phyloP scores from a whole-genome alignment of 177 flowering plant genomes.

The Vitis hybrid region DNA sequence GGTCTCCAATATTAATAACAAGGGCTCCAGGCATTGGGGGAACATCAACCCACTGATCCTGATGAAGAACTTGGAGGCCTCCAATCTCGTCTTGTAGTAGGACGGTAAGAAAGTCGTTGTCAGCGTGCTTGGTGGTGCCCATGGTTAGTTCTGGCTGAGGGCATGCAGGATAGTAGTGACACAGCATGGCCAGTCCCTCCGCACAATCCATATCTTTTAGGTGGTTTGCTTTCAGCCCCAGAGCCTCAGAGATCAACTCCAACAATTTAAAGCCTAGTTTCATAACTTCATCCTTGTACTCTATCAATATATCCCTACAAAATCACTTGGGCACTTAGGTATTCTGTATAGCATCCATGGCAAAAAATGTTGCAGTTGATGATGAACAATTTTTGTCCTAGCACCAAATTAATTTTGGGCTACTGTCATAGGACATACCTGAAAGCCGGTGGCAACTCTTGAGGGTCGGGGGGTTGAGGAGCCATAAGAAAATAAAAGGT shows the following conservation, averaged over 20 bases:
- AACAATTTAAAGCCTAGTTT: constrained; percentile 8
- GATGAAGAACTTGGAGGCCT: constrained; percentile 26
- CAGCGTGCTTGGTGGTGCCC: constrained; percentile 22
- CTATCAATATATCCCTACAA: constrained; percentile 13
- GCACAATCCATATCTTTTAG: constrained; percentile 19
- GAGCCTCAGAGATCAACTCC: constrained; percentile 26
- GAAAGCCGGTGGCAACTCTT: constrained; percentile 23
- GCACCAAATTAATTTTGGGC: too few species aligned
- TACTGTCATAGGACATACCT: constrained; percentile 7
- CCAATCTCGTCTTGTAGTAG: constrained; percentile 33
- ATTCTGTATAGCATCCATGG: too few species aligned
- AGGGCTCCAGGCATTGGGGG: constrained; percentile 18
- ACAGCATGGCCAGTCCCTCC: background rate
- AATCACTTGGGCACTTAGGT: too few species aligned
- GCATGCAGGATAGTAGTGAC: constrained; percentile 31
- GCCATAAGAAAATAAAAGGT: constrained; percentile 10
- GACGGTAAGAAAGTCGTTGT: constrained; percentile 16
- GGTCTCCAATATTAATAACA: constrained; percentile 28
- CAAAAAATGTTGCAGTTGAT: too few species aligned
- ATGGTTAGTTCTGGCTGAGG: constrained; percentile 26
- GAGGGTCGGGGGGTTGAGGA: constrained; percentile 22
- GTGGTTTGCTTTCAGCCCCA: constrained; percentile 14
- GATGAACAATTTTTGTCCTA: too few species aligned
- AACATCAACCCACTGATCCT: constrained; percentile 23
- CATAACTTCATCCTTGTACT: constrained; percentile 17